These are phyloP conservation scores for Dryadomyces quercivorus DNA, from an alignment of 2,329 filamentous ascomycete species.

Conservation along the genomic window DNA sequence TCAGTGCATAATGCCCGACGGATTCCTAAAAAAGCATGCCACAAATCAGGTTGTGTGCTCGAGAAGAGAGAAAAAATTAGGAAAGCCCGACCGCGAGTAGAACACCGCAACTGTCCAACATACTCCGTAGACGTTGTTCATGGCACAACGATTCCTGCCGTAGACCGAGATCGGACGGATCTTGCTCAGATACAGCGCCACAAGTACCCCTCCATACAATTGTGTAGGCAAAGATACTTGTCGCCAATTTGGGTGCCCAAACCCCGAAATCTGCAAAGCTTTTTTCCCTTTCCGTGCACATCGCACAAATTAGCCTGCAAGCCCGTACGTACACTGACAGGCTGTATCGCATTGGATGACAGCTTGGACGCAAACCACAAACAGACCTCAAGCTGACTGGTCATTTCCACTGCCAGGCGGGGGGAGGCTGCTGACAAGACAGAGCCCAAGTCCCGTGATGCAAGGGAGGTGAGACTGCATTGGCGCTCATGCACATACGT, in stretches of 20 bases:
- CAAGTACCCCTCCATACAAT: slow-evolving; percentile 10
- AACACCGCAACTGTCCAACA: neutral
- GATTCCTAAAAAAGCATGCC: neutral
- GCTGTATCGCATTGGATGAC: neutral
- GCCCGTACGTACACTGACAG: neutral
- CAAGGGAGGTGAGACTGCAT: neutral
- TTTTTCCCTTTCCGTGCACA: neutral
- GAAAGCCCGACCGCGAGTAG: neutral
- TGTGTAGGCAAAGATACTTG: slow-evolving; percentile 5
- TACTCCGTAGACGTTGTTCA: neutral
- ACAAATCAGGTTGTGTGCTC: neutral
- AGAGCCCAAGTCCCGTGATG: neutral
- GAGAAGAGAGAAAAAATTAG: neutral
- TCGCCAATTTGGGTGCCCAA: neutral
- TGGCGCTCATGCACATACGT: neutral
- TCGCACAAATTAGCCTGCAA: neutral
- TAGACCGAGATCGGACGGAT: slow-evolving; percentile 10
- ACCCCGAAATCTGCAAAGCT: neutral
- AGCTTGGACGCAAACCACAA: neutral
- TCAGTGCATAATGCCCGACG: neutral
- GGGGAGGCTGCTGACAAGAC: neutral
- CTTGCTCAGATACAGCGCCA: neutral
- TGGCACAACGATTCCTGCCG: neutral
- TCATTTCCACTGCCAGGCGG: neutral
- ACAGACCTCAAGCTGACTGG: neutral